phyloP scores from a whole-genome alignment of 768 basidiomycete genomes.

The Mycena olivaceomarginata region DNA sequence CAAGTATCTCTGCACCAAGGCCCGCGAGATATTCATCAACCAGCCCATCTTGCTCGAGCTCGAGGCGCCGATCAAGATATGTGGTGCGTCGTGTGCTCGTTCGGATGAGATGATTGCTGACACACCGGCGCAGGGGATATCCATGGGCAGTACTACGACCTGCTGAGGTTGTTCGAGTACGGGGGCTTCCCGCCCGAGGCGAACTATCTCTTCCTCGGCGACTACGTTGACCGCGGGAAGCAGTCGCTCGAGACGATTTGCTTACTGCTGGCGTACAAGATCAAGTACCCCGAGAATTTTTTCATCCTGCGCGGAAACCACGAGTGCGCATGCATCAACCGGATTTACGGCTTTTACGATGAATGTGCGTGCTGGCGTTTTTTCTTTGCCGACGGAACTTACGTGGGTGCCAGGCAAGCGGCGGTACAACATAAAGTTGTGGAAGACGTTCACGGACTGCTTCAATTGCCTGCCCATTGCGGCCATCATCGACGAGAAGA shows the following conservation, averaged over 20 bases:
- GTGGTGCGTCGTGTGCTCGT: conserved; percentile 73
- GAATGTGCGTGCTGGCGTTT: conserved; percentile 82
- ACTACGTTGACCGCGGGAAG: conserved; percentile 99
- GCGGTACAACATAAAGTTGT: conserved; percentile 99
- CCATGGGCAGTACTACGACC: conserved; percentile 99
- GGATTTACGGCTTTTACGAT: conserved; percentile 99
- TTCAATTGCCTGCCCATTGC: conserved; percentile 99
- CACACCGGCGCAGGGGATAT: conserved; percentile 85
- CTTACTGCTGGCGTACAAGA: conserved; percentile 99
- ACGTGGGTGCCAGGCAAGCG: conserved; percentile 87
- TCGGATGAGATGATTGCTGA: not conserved
- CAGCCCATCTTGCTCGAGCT: conserved; percentile 98
- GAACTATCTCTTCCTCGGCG: conserved; percentile 99
- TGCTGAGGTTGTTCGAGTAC: conserved; percentile 98
- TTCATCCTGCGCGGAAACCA: conserved; percentile 99
- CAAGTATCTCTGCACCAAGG: conserved; percentile 99
- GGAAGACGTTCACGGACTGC: conserved; percentile 99
- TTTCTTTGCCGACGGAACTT: conserved; percentile 21
- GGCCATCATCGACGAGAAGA: conserved; percentile 99
- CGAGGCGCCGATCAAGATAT: conserved; percentile 99
- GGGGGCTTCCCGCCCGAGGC: conserved; percentile 99
- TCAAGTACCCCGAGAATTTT: conserved; percentile 99
- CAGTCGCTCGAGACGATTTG: conserved; percentile 99
- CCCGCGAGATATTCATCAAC: conserved; percentile 99
- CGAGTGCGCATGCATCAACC: conserved; percentile 99